phyloP scores from a whole-genome alignment of 2,329 filamentous ascomycete species.

The Colletotrichum lini region DNA sequence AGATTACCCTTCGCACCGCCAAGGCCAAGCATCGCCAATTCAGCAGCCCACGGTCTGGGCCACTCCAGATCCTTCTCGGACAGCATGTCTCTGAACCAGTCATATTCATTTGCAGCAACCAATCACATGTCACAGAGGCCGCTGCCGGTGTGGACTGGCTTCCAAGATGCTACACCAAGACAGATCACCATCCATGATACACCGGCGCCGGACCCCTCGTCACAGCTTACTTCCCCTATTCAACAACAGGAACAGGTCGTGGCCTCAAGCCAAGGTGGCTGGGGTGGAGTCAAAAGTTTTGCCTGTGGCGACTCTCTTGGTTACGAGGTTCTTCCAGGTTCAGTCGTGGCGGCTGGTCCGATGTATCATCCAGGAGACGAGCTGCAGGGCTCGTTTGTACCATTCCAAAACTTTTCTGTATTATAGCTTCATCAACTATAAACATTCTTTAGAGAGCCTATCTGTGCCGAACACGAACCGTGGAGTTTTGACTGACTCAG shows the following conservation, averaged over 20 bases:
- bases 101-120: conserved; percentile 21
- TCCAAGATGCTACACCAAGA: conserved; percentile 28
- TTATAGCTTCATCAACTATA: conserved; percentile 13
- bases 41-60: neutral
- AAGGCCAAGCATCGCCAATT: conserved; percentile 2
- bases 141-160: conserved; percentile 19
- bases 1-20: conserved; percentile 9
- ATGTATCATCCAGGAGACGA: conserved; percentile 16
- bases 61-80: conserved; percentile 34
- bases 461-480: neutral
- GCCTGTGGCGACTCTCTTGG: conserved; percentile 15
- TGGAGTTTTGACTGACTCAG: neutral
- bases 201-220: neutral
- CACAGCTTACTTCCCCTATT: conserved; percentile 21
- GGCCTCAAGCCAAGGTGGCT: neutral
- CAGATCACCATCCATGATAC: conserved; percentile 1
- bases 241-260: neutral
- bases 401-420: conserved; percentile 37
- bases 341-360: conserved; percentile 13
- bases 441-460: neutral
- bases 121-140: conserved; percentile 16
- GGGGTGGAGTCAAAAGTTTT: conserved; percentile 22
- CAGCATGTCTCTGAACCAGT: conserved; percentile 22
- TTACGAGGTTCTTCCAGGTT: conserved; percentile 19
- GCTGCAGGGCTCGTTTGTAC: conserved; percentile 17